Conservation (phyloP, 257 asterid genomes). For the Rhazya stricta region DNA sequence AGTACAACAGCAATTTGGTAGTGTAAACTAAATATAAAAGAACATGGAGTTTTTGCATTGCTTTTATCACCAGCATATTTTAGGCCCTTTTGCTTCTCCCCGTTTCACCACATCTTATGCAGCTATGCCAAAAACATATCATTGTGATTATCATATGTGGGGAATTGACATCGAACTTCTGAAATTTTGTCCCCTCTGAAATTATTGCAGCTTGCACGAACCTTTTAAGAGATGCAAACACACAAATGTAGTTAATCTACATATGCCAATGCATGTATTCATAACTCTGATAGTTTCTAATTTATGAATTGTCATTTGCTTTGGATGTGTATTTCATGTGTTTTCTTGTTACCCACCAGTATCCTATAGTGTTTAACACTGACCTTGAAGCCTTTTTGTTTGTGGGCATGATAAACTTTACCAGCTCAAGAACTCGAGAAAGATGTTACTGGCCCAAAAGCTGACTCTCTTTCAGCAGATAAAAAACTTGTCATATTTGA, state of each 20-base stretch:
- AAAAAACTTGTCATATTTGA: constrained; percentile 69
- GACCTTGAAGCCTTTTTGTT: not conserved
- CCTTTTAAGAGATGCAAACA: not conserved
- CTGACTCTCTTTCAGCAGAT: constrained; percentile 73
- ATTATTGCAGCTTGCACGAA: not conserved
- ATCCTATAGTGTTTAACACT: not conserved
- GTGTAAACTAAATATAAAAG: not conserved
- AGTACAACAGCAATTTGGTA: not conserved
- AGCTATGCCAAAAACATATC: not conserved
- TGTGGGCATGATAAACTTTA: constrained; percentile 21
- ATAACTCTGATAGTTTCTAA: constrained; percentile 1
- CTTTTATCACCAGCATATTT: not conserved
- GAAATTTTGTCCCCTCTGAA: not conserved
- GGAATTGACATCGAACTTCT: not conserved
- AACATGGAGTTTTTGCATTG: not conserved
- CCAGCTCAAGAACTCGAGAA: constrained; percentile 98
- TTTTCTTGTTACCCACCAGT: not conserved
- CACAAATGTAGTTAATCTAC: not conserved
- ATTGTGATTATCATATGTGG: not conserved
- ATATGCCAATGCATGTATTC: not conserved
- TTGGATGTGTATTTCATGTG: not conserved
- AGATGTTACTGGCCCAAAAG: constrained; percentile 70
- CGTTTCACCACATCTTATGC: not conserved
- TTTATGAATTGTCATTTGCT: not conserved
- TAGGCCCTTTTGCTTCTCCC: not conserved